Conservation (phyloP, 148 eudicot genomes). For the Chenopodium quinoa region DNA sequence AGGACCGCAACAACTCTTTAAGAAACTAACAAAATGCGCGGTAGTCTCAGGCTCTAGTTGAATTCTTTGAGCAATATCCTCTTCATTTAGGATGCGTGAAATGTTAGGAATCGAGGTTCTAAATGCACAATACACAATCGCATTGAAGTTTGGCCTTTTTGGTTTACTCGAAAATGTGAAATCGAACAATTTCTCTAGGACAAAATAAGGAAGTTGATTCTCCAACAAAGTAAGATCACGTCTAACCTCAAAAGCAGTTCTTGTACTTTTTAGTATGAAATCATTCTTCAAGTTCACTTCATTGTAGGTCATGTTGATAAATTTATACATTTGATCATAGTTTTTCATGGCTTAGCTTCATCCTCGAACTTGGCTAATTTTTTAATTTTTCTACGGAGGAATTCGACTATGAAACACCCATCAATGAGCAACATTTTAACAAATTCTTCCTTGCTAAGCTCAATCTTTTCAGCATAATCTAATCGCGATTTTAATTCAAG, state of each 20-base stretch:
- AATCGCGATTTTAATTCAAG: neutral
- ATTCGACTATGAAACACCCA: slow-evolving; percentile 23
- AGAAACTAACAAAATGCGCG: slow-evolving; percentile 23
- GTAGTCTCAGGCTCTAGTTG: neutral
- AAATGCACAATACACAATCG: slow-evolving; percentile 19
- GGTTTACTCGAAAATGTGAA: slow-evolving; percentile 1
- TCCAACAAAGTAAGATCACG: slow-evolving; percentile 21
- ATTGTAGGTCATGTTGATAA: neutral
- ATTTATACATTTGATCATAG: neutral
- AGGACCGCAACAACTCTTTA: slow-evolving; percentile 19
- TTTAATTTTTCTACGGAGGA: slow-evolving; percentile 14
- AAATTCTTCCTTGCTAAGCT: slow-evolving; percentile 13
- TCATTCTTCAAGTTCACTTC: neutral
- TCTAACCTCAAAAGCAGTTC: slow-evolving; percentile 26
- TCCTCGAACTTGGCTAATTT: neutral
- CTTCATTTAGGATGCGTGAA: neutral
- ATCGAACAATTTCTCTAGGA: slow-evolving; percentile 10
- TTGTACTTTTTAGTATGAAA: slow-evolving; percentile 20
- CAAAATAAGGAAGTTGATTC: slow-evolving; percentile 25
- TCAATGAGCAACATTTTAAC: slow-evolving; percentile 20
- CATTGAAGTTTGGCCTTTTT: neutral
- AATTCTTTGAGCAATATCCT: neutral
- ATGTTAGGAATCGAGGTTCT: slow-evolving; percentile 29
- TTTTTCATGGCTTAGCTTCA: slow-evolving; percentile 1
- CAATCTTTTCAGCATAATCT: slow-evolving; percentile 16